Evolutionary conservation across 805 yeast species (phyloP).

Genomic region (Zygosaccharomyces gambellarensis): DNA sequence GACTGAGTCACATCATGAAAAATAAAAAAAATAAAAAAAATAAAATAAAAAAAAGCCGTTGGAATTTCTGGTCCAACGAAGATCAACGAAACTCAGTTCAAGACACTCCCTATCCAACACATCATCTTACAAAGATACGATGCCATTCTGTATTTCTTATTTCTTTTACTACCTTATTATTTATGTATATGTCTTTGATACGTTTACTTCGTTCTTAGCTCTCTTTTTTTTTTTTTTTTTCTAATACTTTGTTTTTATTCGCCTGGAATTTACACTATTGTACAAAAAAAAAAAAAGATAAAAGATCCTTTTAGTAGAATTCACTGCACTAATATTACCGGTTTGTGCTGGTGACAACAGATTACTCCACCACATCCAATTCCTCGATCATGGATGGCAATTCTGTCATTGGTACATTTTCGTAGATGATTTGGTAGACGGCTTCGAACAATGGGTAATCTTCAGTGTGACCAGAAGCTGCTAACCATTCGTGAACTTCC

Average conservation of each 20-base stretch:
- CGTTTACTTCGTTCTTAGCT: not conserved
- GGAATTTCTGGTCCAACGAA: not conserved
- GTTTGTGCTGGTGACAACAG: not conserved
- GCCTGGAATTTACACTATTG: not conserved
- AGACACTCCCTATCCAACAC: no score
- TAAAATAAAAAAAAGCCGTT: not conserved
- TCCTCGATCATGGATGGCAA: constrained; percentile 67
- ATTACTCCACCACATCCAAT: constrained; percentile 18
- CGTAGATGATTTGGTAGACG: constrained; percentile 79
- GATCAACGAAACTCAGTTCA: no score
- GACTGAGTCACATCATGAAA: not conserved
- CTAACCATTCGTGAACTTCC: constrained; percentile 85
- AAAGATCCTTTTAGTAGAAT: not conserved
- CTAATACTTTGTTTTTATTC: not conserved
- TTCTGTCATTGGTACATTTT: constrained; percentile 64
- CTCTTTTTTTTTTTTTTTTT: not conserved
- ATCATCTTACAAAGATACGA: no score
- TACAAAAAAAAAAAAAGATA: not conserved
- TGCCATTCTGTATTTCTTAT: no score
- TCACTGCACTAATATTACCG: not conserved
- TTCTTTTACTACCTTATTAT: no score
- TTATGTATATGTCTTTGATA: no score
- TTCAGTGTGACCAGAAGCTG: constrained; percentile 38
- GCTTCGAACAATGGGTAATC: constrained; percentile 71
- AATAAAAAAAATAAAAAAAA: not conserved